A percentile compares a stretch with the other conserved stretches of the same genome.
These are phyloP conservation scores for Diddensiella santjacobensis DNA, from an alignment of 805 yeast species.

Conservation along the genomic window DNA sequence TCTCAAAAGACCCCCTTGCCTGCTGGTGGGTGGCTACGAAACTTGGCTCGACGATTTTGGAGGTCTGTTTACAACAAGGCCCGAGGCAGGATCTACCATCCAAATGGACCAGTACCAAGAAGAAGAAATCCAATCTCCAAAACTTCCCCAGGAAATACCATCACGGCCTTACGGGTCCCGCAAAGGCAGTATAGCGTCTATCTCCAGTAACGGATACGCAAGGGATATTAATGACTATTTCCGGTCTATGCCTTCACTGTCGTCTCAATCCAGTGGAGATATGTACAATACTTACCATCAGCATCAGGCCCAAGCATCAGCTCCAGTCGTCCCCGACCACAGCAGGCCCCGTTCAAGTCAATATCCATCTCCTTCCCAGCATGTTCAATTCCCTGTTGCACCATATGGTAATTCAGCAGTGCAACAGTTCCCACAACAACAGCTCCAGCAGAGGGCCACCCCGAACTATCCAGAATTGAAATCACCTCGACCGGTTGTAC, in stretches of 20 bases:
- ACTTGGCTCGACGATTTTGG: conserved; percentile 38
- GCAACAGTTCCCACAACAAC: neutral
- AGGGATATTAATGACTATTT: conserved; percentile 33
- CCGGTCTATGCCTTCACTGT: conserved; percentile 20
- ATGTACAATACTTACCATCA: conserved; percentile 5
- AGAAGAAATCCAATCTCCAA: neutral
- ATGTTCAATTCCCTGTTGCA: conserved; percentile 5
- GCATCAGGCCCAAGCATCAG: conserved; percentile 2
- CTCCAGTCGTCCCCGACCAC: conserved; percentile 3
- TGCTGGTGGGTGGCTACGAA: conserved; percentile 55
- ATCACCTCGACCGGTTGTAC: conserved; percentile 13
- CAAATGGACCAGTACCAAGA: neutral
- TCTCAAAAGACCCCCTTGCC: conserved; percentile 40
- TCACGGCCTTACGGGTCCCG: conserved; percentile 21
- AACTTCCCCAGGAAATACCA: conserved; percentile 13
- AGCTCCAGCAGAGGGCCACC: neutral
- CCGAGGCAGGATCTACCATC: neutral
- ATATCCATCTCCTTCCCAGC: conserved; percentile 10
- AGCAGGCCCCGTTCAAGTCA: conserved; percentile 7
- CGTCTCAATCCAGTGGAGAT: conserved; percentile 5
- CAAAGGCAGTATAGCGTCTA: conserved; percentile 20
- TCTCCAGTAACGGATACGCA: conserved; percentile 19
- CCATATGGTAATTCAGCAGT: conserved; percentile 5
- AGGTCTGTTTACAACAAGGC: conserved; percentile 7
- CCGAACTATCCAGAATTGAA: conserved; percentile 3